These are phyloP conservation scores for Paradendryphiella salina DNA, from an alignment of 2,329 filamentous ascomycete genomes.

Conservation along the genomic window DNA sequence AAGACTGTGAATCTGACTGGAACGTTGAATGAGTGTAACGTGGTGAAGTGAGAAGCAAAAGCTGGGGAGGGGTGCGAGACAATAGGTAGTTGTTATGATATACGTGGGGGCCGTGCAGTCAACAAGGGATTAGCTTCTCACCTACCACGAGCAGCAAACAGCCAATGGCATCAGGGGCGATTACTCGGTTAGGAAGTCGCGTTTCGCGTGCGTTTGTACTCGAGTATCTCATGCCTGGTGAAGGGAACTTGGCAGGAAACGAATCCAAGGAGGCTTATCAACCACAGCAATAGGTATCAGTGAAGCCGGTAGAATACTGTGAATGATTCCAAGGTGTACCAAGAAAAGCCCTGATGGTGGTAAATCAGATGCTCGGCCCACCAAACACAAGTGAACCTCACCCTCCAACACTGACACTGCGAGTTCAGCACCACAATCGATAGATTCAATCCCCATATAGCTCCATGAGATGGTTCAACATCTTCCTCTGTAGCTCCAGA, in stretches of 20 bases:
- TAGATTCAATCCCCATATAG: slow-evolving; percentile 31
- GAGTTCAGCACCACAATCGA: too few species aligned
- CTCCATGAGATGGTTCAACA: slow-evolving; percentile 42
- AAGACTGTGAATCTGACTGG: background rate
- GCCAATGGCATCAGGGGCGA: slow-evolving; percentile 11
- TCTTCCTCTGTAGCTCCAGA: slow-evolving; percentile 41
- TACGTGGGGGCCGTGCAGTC: background rate
- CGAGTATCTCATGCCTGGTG: background rate
- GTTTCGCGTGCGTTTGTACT: slow-evolving; percentile 12
- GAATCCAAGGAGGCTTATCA: too few species aligned
- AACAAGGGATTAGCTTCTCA: slow-evolving; percentile 7
- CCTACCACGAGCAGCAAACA: background rate
- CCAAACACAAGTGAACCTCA: too few species aligned
- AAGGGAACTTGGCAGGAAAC: too few species aligned
- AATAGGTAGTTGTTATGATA: slow-evolving; percentile 9
- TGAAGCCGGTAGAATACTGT: too few species aligned
- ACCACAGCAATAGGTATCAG: too few species aligned
- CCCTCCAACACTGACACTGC: too few species aligned
- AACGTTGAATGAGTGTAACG: slow-evolving; percentile 6
- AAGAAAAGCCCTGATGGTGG: too few species aligned
- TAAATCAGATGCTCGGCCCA: too few species aligned
- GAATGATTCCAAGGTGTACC: too few species aligned
- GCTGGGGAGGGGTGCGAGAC: background rate
- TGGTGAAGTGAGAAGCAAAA: slow-evolving; percentile 6
- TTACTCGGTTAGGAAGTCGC: slow-evolving; percentile 10